A percentile compares a stretch with the other conserved stretches of the same genome.
These are phyloP conservation scores for Solanum chmielewskii DNA, from an alignment of 257 asterid species.

Conservation along the genomic window DNA sequence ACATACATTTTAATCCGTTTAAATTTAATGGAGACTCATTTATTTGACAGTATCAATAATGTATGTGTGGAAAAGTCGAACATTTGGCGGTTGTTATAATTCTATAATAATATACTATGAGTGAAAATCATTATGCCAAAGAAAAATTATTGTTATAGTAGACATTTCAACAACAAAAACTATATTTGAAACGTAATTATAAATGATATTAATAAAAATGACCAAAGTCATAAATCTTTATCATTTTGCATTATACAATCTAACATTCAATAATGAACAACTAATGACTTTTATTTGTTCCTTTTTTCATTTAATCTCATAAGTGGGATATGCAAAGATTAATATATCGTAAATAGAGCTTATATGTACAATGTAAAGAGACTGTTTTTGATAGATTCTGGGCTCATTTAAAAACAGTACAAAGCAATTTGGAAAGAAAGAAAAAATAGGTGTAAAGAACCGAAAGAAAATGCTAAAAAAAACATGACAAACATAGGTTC, in stretches of 20 bases:
- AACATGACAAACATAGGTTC: not conserved
- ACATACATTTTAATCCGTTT: too few relatives aligned
- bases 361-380: too few relatives aligned
- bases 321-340: rapidly evolving
- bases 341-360: not conserved
- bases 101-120: not conserved
- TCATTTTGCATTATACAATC: not conserved
- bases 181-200: not conserved
- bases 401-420: not conserved
- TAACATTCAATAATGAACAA: not conserved
- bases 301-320: not conserved
- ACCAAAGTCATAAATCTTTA: not conserved
- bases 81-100: not conserved
- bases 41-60: not conserved
- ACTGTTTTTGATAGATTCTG: rapidly evolving
- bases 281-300: not conserved
- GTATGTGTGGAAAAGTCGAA: not conserved
- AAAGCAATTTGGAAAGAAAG: not conserved
- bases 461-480: not conserved
- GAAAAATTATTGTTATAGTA: not conserved
- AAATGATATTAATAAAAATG: not conserved
- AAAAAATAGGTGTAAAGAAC: not conserved
- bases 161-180: not conserved
- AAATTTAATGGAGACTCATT: too few relatives aligned
- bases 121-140: not conserved